Evolutionary conservation across 306 rosid species (phyloP).

Genomic region (Canavalia ensiformis): DNA sequence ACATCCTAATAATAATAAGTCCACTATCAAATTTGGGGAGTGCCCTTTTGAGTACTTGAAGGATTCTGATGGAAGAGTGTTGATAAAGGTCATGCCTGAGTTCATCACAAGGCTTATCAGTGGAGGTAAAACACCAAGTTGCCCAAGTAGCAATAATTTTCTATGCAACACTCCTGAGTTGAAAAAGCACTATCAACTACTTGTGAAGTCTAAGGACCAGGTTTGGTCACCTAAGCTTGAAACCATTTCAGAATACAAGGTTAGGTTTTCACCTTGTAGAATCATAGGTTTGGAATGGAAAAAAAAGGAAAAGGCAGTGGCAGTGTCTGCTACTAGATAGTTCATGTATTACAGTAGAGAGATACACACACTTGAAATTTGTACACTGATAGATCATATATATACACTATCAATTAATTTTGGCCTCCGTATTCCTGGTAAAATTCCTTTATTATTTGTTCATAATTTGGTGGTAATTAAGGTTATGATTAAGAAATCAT

Average conservation of each 20-base stretch:
- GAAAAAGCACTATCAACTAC: slow-evolving; percentile 77
- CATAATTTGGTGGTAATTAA: not conserved
- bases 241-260: slow-evolving; percentile 74
- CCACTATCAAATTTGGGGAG: slow-evolving; percentile 57
- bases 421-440: not conserved
- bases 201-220: slow-evolving; percentile 76
- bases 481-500: not conserved
- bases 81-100: slow-evolving; percentile 80
- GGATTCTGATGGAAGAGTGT: slow-evolving; percentile 61
- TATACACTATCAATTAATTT: not conserved
- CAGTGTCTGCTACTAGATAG: not conserved
- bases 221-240: slow-evolving; percentile 91
- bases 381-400: not conserved
- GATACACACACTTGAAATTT: not conserved
- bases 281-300: slow-evolving; percentile 69
- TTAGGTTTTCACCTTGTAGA: slow-evolving; percentile 68
- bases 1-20: slow-evolving; percentile 8
- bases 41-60: slow-evolving; percentile 73
- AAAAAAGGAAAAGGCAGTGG: slow-evolving; percentile 51
- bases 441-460: not conserved
- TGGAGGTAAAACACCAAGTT: slow-evolving; percentile 18
- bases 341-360: not conserved
- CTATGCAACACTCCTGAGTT: slow-evolving; percentile 89
- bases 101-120: slow-evolving; percentile 64
- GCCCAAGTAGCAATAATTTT: slow-evolving; percentile 22